These are phyloP conservation scores for Parastagonospora avenae DNA, from an alignment of 2,329 filamentous ascomycete genomes.

Conservation along the genomic window DNA sequence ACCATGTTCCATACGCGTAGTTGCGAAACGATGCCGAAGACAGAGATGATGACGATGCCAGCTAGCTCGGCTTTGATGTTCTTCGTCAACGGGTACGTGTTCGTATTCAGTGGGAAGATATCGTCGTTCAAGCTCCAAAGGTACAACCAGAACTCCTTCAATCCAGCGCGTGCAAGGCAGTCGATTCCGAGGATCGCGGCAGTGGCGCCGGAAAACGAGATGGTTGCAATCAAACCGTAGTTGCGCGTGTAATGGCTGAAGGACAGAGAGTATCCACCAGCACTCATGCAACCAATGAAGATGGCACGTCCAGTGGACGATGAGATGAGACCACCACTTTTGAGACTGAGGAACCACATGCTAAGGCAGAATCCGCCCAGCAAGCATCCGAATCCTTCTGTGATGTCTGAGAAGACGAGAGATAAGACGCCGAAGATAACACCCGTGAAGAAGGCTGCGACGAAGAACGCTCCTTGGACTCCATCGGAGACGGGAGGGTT, in stretches of 20 bases:
- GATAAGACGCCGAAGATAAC: constrained; percentile 74
- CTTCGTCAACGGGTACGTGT: constrained; percentile 82
- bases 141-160: constrained; percentile 97
- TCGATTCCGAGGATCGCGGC: constrained; percentile 83
- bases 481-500: constrained; percentile 73
- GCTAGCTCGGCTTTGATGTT: constrained; percentile 87
- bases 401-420: constrained; percentile 81
- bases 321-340: constrained; percentile 74
- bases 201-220: constrained; percentile 82
- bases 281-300: constrained; percentile 75
- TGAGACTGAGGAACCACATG: constrained; percentile 88
- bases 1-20: constrained; percentile 85
- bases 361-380: constrained; percentile 82
- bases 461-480: constrained; percentile 84
- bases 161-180: constrained; percentile 84
- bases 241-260: constrained; percentile 73
- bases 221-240: constrained; percentile 76
- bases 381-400: constrained; percentile 83
- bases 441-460: constrained; percentile 75
- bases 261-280: constrained; percentile 73
- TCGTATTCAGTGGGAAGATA: constrained; percentile 76
- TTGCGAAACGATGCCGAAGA: constrained; percentile 82
- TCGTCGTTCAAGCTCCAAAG: constrained; percentile 80
- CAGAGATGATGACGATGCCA: constrained; percentile 72
- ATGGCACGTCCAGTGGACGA: constrained; percentile 67